These are phyloP conservation scores for Linum usitatissimum DNA, from an alignment of 345 rosid genomes.

Conservation along the genomic window DNA sequence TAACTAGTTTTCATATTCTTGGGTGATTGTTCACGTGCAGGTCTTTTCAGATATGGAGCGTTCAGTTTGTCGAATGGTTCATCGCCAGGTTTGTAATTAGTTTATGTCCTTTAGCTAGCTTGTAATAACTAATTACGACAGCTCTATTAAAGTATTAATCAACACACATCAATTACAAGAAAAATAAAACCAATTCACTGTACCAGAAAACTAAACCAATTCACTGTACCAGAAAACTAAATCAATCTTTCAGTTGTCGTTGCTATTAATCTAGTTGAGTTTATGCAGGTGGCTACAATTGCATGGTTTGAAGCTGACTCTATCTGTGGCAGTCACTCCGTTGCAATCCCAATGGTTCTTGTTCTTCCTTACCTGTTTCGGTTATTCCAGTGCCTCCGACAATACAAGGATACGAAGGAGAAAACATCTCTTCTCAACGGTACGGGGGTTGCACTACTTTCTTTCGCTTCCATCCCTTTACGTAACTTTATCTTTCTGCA, in stretches of 20 bases:
- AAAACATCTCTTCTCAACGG: slow-evolving; percentile 72
- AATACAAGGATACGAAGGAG: slow-evolving; percentile 79
- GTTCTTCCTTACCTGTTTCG: slow-evolving; percentile 87
- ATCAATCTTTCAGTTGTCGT: not conserved
- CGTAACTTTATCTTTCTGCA: not conserved
- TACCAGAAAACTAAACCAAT: not conserved
- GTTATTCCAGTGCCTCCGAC: slow-evolving; percentile 84
- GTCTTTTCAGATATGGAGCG: slow-evolving; percentile 92
- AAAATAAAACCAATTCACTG: not conserved
- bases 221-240: no score
- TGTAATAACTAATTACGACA: not conserved
- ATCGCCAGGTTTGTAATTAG: slow-evolving; percentile 59
- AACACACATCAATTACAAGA: not conserved
- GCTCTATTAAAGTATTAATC: no score
- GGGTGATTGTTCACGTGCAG: slow-evolving; percentile 31
- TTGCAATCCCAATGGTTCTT: slow-evolving; percentile 86
- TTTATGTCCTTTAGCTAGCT: slow-evolving; percentile 3
- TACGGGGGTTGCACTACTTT: slow-evolving; percentile 10
- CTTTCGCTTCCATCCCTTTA: not conserved
- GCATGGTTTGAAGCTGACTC: slow-evolving; percentile 99
- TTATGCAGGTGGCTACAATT: slow-evolving; percentile 77
- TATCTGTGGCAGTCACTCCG: slow-evolving; percentile 88
- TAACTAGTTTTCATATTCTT: not conserved
- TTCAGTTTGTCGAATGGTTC: slow-evolving; percentile 90
- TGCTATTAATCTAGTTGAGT: slow-evolving; percentile 16